Conservation (phyloP, 208 protist genomes). For the Giardia muris region DNA sequence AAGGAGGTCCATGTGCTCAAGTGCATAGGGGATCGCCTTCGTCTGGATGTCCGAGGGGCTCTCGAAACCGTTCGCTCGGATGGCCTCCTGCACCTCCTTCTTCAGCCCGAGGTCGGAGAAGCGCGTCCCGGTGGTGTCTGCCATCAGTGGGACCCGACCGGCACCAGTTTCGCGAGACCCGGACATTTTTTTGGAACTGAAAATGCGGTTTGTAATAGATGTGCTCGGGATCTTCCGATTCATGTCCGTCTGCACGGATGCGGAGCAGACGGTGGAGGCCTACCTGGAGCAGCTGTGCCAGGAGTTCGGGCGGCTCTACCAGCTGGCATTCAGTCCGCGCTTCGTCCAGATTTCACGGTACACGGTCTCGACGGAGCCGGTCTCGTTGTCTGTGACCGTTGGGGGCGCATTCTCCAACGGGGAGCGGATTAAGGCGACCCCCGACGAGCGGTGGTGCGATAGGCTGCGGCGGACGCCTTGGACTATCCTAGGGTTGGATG, state of each 20-base stretch:
- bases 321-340: background rate
- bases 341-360: background rate
- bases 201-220: background rate
- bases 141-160: background rate
- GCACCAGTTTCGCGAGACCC: background rate
- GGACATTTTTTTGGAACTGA: background rate
- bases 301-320: background rate
- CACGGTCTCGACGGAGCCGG: background rate
- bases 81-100: slow-evolving; percentile 84
- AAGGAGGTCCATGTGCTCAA: slow-evolving; percentile 85
- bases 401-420: background rate
- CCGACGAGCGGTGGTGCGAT: background rate
- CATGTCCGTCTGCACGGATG: background rate
- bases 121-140: slow-evolving; percentile 46
- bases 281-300: background rate
- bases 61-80: slow-evolving; percentile 72
- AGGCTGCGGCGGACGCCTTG: background rate
- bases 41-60: slow-evolving; percentile 86
- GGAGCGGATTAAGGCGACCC: background rate
- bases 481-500: slow-evolving; percentile 4
- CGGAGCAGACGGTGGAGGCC: background rate
- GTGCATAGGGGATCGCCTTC: slow-evolving; percentile 86
- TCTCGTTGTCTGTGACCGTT: background rate
- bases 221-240: background rate
- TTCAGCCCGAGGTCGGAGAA: slow-evolving; percentile 97